These are phyloP conservation scores for Halophytophthora polymorphica DNA, from an alignment of 352 stramenopile genomes.

Conservation along the genomic window DNA sequence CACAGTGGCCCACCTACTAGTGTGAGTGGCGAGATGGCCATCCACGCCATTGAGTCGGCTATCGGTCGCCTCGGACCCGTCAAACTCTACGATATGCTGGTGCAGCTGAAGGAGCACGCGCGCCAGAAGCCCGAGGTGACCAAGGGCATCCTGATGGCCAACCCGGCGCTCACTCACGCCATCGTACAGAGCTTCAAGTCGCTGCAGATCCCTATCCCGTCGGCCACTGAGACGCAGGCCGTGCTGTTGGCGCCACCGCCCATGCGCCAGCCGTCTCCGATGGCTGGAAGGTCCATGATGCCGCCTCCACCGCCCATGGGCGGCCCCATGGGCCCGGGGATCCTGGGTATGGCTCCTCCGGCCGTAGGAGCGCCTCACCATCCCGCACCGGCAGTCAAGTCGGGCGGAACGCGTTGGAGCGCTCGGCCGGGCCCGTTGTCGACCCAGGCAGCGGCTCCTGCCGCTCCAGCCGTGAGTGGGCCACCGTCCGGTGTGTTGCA, in stretches of 20 bases:
- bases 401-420: slow-evolving; percentile 62
- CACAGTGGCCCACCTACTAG: slow-evolving; percentile 24
- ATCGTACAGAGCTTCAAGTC: slow-evolving; percentile 86
- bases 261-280: slow-evolving; percentile 31
- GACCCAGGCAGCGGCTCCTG: slow-evolving; percentile 24
- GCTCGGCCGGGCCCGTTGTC: slow-evolving; percentile 50
- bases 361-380: slow-evolving; percentile 25
- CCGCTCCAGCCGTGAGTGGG: slow-evolving; percentile 13
- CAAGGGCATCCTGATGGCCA: slow-evolving; percentile 70
- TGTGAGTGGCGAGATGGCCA: slow-evolving; percentile 74
- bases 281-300: slow-evolving; percentile 29
- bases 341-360: slow-evolving; percentile 47
- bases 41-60: slow-evolving; percentile 74
- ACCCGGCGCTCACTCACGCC: slow-evolving; percentile 77
- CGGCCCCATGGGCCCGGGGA: slow-evolving; percentile 25
- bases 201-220: slow-evolving; percentile 77
- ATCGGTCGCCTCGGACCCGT: slow-evolving; percentile 65
- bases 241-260: slow-evolving; percentile 36
- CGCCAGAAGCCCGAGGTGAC: slow-evolving; percentile 72
- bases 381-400: slow-evolving; percentile 27
- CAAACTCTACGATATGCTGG: slow-evolving; percentile 84
- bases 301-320: slow-evolving; percentile 32
- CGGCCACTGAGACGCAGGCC: slow-evolving; percentile 47
- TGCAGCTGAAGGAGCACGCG: slow-evolving; percentile 76
- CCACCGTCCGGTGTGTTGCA: slow-evolving; percentile 27